Conservation (phyloP, 1,139 yeast species). For the Lizanozyma gosingica region DNA sequence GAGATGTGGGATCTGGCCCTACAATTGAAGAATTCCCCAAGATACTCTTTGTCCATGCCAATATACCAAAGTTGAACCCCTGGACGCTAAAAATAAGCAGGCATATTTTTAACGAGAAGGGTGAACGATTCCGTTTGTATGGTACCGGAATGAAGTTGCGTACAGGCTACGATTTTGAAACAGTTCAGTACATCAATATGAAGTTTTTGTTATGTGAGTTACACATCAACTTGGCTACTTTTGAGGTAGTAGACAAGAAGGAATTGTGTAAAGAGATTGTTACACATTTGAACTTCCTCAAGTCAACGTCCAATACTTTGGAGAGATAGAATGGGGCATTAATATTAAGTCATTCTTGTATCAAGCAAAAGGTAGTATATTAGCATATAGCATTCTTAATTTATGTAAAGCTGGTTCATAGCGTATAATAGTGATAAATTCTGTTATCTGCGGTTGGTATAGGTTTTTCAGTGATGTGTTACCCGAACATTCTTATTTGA, state of each 20-base stretch:
- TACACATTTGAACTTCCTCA: constrained; percentile 35
- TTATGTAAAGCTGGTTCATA: too few species aligned
- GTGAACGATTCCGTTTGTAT: constrained; percentile 40
- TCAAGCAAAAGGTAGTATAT: too few species aligned
- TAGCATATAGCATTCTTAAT: too few species aligned
- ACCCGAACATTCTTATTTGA: too few species aligned
- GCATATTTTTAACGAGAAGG: constrained; percentile 34
- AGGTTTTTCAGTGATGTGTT: too few species aligned
- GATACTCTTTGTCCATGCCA: constrained; percentile 54
- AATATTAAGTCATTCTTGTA: too few species aligned
- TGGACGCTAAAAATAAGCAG: constrained; percentile 35
- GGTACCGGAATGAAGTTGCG: constrained; percentile 45
- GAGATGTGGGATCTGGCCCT: background rate
- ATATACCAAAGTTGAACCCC: constrained; percentile 59
- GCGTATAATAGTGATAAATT: too few species aligned
- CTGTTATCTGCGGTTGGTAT: too few species aligned
- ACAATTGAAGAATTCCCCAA: constrained; percentile 22
- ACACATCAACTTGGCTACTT: constrained; percentile 35
- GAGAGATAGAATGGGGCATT: too few species aligned
- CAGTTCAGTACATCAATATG: constrained; percentile 54
- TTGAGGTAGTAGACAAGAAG: constrained; percentile 33
- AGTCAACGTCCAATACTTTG: constrained; percentile 17
- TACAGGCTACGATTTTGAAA: constrained; percentile 52
- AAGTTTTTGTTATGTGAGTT: constrained; percentile 47
- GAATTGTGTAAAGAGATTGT: constrained; percentile 42